Conservation (phyloP, 768 basidiomycete genomes). For the Favolaschia claudopus region DNA sequence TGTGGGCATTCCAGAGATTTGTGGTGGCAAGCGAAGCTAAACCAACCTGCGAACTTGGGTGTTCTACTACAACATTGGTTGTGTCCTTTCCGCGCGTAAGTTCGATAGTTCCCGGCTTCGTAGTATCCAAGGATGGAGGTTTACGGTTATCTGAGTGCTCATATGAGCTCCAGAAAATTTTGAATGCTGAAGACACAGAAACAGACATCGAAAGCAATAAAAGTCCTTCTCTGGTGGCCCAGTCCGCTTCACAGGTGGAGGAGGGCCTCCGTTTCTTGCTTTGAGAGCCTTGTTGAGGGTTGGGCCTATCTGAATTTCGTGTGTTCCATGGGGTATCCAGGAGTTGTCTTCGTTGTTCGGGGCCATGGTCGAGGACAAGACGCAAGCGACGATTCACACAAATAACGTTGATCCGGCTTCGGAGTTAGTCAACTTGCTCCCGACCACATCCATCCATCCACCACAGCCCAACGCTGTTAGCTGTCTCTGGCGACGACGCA, state of each 20-base stretch:
- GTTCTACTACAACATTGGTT: conserved; percentile 66
- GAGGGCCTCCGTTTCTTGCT: conserved; percentile 64
- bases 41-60: conserved; percentile 69
- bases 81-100: conserved; percentile 61
- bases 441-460: no score
- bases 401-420: no score
- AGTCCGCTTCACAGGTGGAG: conserved; percentile 47
- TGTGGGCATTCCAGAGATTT: conserved; percentile 3
- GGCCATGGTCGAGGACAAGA: conserved; percentile 45
- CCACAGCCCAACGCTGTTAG: no score
- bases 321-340: conserved; percentile 70
- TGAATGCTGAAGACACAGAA: neutral
- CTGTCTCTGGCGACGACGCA: no score
- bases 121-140: conserved; percentile 72
- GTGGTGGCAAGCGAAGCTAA: neutral
- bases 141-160: conserved; percentile 73
- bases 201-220: conserved; percentile 80
- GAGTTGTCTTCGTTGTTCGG: conserved; percentile 47
- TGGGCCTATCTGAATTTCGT: conserved; percentile 65
- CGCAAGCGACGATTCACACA: conserved; percentile 10
- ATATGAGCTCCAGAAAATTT: neutral
- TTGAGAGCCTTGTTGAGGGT: conserved; percentile 73
- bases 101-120: conserved; percentile 71
- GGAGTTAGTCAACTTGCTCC: no score
- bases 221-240: conserved; percentile 71